phyloP scores from a whole-genome alignment of 176 grass and related monocot species.

The Cocos nucifera region DNA sequence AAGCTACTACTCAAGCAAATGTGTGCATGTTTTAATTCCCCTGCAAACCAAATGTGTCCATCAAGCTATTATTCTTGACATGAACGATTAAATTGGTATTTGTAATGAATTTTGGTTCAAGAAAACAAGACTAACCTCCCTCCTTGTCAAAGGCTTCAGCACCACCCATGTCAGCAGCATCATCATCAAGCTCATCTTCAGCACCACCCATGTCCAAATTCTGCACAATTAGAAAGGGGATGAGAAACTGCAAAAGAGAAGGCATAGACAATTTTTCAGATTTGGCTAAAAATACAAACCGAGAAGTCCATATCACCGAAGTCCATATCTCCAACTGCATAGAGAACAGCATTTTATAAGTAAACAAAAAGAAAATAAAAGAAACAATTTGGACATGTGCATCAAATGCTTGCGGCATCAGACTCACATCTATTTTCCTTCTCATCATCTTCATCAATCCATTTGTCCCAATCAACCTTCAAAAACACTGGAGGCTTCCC shows the following conservation, averaged over 20 bases:
- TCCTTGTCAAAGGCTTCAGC: constrained; percentile 47
- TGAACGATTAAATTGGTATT: not conserved
- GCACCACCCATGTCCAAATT: constrained; percentile 65
- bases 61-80: no score
- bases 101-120: no score
- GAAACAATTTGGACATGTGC: not conserved
- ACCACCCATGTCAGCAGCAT: constrained; percentile 52
- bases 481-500: constrained; percentile 41
- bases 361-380: no score
- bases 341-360: not conserved
- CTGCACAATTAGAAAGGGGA: constrained; percentile 38
- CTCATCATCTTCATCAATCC: constrained; percentile 84
- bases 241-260: constrained; percentile 6
- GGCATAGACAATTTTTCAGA: not conserved
- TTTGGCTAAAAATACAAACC: constrained; percentile 20
- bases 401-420: not conserved
- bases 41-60: no score
- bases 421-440: constrained; percentile 51
- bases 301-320: constrained; percentile 88
- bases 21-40: no score
- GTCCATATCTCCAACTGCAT: constrained; percentile 43
- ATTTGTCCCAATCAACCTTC: constrained; percentile 98
- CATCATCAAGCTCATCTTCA: constrained; percentile 45
- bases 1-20: no score
- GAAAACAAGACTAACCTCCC: constrained; percentile 12